Evolutionary conservation across 129 eudicot genomes (phyloP).

Genomic region (Lactuca sativa): DNA sequence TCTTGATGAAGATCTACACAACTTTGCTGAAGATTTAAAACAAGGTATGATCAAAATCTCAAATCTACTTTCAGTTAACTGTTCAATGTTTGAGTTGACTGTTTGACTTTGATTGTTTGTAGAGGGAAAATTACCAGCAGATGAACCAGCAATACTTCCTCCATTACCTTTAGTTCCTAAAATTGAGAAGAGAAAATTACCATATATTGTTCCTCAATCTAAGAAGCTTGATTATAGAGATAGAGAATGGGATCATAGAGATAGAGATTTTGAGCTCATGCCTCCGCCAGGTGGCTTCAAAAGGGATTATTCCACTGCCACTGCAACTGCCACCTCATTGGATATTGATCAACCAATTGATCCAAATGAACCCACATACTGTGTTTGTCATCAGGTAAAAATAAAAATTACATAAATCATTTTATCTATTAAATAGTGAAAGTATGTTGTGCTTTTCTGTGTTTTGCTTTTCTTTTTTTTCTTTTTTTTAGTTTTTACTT

Average conservation of each 20-base stretch:
- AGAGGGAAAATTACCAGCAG: constrained; percentile 93
- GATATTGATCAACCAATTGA: constrained; percentile 97
- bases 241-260: constrained; percentile 88
- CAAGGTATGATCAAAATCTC: constrained; percentile 63
- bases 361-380: constrained; percentile 95
- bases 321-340: constrained; percentile 56
- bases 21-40: constrained; percentile 94
- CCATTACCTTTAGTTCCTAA: constrained; percentile 88
- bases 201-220: constrained; percentile 64
- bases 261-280: constrained; percentile 90
- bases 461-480: too few species aligned
- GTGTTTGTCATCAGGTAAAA: constrained; percentile 95
- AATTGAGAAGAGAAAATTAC: constrained; percentile 57
- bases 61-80: constrained; percentile 14
- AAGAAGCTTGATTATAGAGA: constrained; percentile 71
- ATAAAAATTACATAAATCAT: not conserved
- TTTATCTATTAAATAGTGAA: too few species aligned
- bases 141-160: constrained; percentile 95
- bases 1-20: constrained; percentile 91
- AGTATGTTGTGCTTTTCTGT: too few species aligned
- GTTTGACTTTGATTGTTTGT: constrained; percentile 22
- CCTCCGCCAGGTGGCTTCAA: constrained; percentile 97
- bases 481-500: not conserved
- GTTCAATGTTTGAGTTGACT: not conserved
- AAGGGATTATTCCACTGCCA: constrained; percentile 51